A percentile compares a stretch with the other conserved stretches of the same genome.
Evolutionary conservation across 1,284 basidiomycete species (phyloP).

Genomic region (Apiotrichum gamsii): DNA sequence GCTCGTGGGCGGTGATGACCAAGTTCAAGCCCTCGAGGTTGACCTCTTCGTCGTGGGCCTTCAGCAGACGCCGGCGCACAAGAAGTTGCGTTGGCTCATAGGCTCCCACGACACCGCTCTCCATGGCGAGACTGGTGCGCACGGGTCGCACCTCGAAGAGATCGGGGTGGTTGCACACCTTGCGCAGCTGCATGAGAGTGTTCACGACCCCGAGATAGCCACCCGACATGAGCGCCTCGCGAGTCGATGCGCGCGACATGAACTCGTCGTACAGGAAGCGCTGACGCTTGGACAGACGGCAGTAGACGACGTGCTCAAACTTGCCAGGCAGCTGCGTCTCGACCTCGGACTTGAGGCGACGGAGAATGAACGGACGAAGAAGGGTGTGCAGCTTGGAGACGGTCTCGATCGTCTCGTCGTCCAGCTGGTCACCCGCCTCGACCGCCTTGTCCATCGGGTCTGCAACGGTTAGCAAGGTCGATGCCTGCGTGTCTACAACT

Average conservation of each 20-base stretch:
- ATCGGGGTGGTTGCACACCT: slow-evolving; percentile 94
- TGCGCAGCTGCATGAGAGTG: slow-evolving; percentile 91
- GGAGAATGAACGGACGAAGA: slow-evolving; percentile 85
- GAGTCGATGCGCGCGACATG: slow-evolving; percentile 85
- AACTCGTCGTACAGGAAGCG: slow-evolving; percentile 98
- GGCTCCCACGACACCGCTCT: slow-evolving; percentile 68
- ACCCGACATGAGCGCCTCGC: slow-evolving; percentile 77
- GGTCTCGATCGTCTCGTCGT: slow-evolving; percentile 79
- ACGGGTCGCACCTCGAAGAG: slow-evolving; percentile 93
- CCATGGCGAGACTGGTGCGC: slow-evolving; percentile 84
- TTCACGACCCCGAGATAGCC: slow-evolving; percentile 80
- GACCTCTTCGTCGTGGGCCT: slow-evolving; percentile 49
- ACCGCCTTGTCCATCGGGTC: slow-evolving; percentile 91
- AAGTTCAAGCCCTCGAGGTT: slow-evolving; percentile 64
- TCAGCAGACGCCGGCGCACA: slow-evolving; percentile 63
- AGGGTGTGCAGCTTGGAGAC: slow-evolving; percentile 88
- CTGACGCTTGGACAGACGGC: slow-evolving; percentile 88
- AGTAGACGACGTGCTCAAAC: slow-evolving; percentile 87
- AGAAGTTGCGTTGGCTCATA: slow-evolving; percentile 86
- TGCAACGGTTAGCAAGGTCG: slow-evolving; percentile 41
- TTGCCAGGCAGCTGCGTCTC: slow-evolving; percentile 95
- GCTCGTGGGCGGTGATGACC: slow-evolving; percentile 54
- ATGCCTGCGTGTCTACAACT: too few relatives aligned
- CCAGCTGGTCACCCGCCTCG: slow-evolving; percentile 70
- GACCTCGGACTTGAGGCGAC: slow-evolving; percentile 89